phyloP scores from a whole-genome alignment of 177 flowering plant genomes.

The Vitis hybrid region DNA sequence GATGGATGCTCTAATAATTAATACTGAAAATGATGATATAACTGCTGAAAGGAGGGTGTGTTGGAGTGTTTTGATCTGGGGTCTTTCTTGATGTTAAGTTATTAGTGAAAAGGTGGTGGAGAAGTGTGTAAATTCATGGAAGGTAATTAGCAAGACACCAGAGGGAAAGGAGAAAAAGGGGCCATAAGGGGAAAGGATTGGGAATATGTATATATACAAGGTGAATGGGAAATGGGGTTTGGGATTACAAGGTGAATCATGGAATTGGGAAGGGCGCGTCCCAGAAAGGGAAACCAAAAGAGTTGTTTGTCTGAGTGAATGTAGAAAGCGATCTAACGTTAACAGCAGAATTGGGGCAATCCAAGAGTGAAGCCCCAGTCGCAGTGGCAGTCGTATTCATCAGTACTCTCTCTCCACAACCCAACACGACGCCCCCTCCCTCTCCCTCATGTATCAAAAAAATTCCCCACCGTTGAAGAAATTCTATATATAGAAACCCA shows the following conservation, averaged over 20 bases:
- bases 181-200: too few species aligned
- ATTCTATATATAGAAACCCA: slow-evolving; percentile 18
- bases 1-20: too few species aligned
- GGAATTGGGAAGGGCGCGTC: slow-evolving; percentile 4
- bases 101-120: too few species aligned
- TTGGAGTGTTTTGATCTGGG: too few species aligned
- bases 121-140: too few species aligned
- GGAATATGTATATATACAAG: too few species aligned
- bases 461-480: slow-evolving; percentile 21
- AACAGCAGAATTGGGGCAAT: slow-evolving; percentile 2
- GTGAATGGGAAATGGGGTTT: neutral
- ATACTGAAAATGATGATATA: too few species aligned
- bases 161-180: too few species aligned
- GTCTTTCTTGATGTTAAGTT: too few species aligned
- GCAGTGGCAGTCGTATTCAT: slow-evolving; percentile 2
- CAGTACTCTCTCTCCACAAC: neutral
- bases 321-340: slow-evolving; percentile 30
- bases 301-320: slow-evolving; percentile 24
- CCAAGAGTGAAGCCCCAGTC: slow-evolving; percentile 18
- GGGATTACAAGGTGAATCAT: too few species aligned
- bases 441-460: neutral
- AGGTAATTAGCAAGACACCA: too few species aligned
- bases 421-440: neutral
- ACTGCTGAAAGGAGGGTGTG: too few species aligned
- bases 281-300: slow-evolving; percentile 24